Evolutionary conservation across 441 rosid genomes (phyloP).

Genomic region (Euphorbia celastroides): DNA sequence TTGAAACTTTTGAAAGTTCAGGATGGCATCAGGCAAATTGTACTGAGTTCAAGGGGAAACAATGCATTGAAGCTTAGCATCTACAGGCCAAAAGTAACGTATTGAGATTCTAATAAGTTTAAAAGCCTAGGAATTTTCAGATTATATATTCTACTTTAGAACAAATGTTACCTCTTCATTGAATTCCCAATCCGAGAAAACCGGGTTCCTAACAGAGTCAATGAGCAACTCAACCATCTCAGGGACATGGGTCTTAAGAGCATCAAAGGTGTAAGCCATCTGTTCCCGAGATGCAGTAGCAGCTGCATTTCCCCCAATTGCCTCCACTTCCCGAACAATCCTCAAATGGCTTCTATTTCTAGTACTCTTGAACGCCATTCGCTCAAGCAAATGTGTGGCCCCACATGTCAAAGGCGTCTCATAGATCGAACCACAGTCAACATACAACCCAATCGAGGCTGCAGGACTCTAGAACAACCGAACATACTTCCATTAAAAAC

Average conservation of each 20-base stretch:
- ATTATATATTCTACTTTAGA: no score
- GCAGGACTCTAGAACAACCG: conserved; percentile 69
- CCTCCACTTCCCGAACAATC: conserved; percentile 84
- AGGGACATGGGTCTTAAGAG: conserved; percentile 82
- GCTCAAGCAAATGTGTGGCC: conserved; percentile 73
- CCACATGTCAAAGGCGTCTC: conserved; percentile 72
- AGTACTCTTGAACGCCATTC: conserved; percentile 89
- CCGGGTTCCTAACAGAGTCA: conserved; percentile 82
- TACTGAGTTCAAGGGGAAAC: no score
- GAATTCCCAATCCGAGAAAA: conserved; percentile 90
- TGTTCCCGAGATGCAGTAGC: conserved; percentile 88
- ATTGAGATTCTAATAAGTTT: no score
- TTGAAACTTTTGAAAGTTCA: no score
- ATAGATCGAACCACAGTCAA: conserved; percentile 75
- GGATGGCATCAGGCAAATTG: no score
- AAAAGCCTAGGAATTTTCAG: no score
- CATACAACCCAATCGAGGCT: conserved; percentile 76
- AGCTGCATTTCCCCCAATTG: conserved; percentile 69
- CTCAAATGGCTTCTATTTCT: conserved; percentile 67
- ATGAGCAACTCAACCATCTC: conserved; percentile 85
- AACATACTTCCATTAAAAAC: conserved; percentile 21
- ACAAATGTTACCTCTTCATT: conserved; percentile 61
- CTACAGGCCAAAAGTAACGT: no score
- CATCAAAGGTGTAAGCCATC: conserved; percentile 77
- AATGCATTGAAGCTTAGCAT: no score